Conservation (phyloP, 2,329 filamentous ascomycete genomes). For the Alternaria burnsii region DNA sequence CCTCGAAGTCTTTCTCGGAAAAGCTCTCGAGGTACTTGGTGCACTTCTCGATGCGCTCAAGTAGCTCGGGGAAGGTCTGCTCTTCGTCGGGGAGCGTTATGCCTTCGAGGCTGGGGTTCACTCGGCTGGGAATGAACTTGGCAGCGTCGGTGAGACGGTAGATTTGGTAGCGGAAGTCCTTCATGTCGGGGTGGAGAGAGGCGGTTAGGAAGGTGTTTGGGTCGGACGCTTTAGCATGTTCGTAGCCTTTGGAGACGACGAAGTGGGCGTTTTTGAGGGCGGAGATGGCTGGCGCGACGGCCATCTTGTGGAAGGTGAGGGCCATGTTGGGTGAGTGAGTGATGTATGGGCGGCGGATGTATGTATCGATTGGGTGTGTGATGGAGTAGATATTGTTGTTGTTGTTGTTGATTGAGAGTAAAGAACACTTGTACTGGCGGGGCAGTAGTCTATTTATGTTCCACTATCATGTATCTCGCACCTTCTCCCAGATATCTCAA, state of each 20-base stretch:
- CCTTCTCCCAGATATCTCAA: neutral
- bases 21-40: conserved; percentile 58
- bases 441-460: conserved; percentile 3
- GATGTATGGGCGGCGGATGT: neutral
- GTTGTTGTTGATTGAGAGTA: neutral
- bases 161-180: conserved; percentile 60
- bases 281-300: conserved; percentile 55
- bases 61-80: conserved; percentile 60
- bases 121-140: conserved; percentile 52
- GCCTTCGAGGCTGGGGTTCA: conserved; percentile 47
- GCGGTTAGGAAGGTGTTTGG: conserved; percentile 51
- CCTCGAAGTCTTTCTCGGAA: conserved; percentile 55
- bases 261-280: conserved; percentile 54
- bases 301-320: conserved; percentile 44
- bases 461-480: neutral
- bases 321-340: conserved; percentile 24
- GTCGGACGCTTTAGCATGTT: conserved; percentile 50
- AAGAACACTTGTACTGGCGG: neutral
- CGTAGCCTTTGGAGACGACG: conserved; percentile 57
- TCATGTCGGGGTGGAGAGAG: conserved; percentile 61
- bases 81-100: conserved; percentile 54
- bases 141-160: conserved; percentile 54
- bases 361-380: neutral
- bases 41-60: conserved; percentile 58
- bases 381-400: neutral